Evolutionary conservation across 2,329 filamentous ascomycete genomes (phyloP).

Genomic region (Paraconiothyrium brasiliense): DNA sequence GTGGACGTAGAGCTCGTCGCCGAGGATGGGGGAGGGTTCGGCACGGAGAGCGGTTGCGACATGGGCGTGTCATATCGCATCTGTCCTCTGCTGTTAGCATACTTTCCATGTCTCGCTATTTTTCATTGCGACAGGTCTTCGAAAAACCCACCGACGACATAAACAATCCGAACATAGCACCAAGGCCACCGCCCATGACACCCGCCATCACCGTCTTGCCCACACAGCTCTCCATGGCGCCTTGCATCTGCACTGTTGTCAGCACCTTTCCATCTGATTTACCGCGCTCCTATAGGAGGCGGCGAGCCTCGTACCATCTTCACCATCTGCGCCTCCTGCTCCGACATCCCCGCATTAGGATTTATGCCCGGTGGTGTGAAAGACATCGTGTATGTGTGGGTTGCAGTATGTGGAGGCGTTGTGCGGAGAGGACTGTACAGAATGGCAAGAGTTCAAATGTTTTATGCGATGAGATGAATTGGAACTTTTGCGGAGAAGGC

Average conservation of each 20-base stretch:
- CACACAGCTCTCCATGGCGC: slow-evolving; percentile 89
- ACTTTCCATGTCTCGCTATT: background rate
- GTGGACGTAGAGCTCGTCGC: background rate
- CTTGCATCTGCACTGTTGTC: slow-evolving; percentile 71
- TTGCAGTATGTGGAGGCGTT: background rate
- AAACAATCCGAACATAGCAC: slow-evolving; percentile 94
- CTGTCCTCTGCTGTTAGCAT: slow-evolving; percentile 55
- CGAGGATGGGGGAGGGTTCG: slow-evolving; percentile 16
- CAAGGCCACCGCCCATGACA: slow-evolving; percentile 92
- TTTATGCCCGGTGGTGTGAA: slow-evolving; percentile 45
- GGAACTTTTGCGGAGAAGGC: slow-evolving; percentile 48
- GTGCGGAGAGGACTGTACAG: slow-evolving; percentile 4
- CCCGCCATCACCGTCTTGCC: slow-evolving; percentile 90
- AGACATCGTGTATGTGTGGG: slow-evolving; percentile 34
- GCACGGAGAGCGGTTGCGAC: slow-evolving; percentile 54
- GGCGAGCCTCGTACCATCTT: slow-evolving; percentile 50
- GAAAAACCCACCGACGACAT: slow-evolving; percentile 84
- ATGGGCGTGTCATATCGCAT: slow-evolving; percentile 98
- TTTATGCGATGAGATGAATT: slow-evolving; percentile 24
- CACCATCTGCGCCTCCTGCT: slow-evolving; percentile 60
- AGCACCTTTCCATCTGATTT: background rate
- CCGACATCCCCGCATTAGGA: slow-evolving; percentile 49
- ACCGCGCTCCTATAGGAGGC: background rate
- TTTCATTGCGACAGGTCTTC: slow-evolving; percentile 1
- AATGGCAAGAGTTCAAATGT: slow-evolving; percentile 12